phyloP scores from a whole-genome alignment of 805 yeast species.

The Nakazawaea laoshanensis region DNA sequence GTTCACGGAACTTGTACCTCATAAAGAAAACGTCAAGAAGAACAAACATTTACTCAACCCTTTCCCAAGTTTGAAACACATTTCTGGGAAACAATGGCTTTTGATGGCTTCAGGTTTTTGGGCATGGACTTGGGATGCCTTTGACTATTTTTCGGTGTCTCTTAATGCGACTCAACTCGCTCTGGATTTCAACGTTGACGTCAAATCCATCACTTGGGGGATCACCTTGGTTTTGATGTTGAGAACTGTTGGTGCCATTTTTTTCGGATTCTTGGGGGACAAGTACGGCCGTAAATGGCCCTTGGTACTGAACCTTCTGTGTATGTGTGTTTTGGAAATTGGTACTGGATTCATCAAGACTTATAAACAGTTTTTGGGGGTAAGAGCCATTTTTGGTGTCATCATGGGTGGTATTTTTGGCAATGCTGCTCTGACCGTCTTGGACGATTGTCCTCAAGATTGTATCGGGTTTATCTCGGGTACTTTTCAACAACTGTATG shows the following conservation, averaged over 20 bases:
- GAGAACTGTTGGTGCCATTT: conserved; percentile 55
- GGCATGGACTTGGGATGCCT: conserved; percentile 62
- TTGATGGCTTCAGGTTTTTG: conserved; percentile 43
- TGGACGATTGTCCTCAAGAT: conserved; percentile 43
- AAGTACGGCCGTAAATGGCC: conserved; percentile 58
- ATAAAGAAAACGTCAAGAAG: conserved; percentile 27
- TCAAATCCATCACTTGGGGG: conserved; percentile 54
- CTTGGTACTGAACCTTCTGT: conserved; percentile 32
- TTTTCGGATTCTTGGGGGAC: conserved; percentile 56
- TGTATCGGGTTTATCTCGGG: conserved; percentile 58
- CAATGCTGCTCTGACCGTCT: conserved; percentile 42
- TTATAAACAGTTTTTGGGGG: conserved; percentile 50
- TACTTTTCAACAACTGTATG: conserved; percentile 74
- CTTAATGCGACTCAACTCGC: conserved; percentile 43
- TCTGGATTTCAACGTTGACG: conserved; percentile 29
- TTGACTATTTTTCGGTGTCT: conserved; percentile 54
- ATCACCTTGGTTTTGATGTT: conserved; percentile 62
- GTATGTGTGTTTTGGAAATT: conserved; percentile 46
- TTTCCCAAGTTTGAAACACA: conserved; percentile 40
- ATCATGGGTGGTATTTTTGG: conserved; percentile 52
- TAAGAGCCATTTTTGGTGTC: conserved; percentile 55
- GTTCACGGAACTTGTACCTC: conserved; percentile 40
- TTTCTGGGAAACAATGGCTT: conserved; percentile 48
- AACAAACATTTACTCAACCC: conserved; percentile 49
- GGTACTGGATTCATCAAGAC: conserved; percentile 57